Evolutionary conservation across 2,329 filamentous ascomycete genomes (phyloP), one percentile per base, ranked within the genome.

Genomic region (Fusarium sp.): DNA sequence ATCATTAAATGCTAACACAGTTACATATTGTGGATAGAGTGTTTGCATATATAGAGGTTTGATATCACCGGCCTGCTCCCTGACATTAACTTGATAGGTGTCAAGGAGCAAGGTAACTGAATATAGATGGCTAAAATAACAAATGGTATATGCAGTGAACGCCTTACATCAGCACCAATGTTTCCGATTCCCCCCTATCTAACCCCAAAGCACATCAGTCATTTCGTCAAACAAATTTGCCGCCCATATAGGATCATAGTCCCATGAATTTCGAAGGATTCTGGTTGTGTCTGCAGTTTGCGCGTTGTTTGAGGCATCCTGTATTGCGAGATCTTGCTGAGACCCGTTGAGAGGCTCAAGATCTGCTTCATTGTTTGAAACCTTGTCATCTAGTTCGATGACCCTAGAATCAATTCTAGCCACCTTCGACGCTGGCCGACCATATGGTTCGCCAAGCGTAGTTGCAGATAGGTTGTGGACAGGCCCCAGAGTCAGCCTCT

Each of bases 221-320:
- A 56, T 61, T 11, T 56, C 59, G n/a, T 61, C 59, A 56, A 56
- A 61, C 13, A 56, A 31, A 36, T 56, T 47, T 28, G 50, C 51
- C 13, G 59, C 59, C 43, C 43, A 56, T 15, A 56, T 55, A 2
- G 51, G 51, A 23, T 61, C 41, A 30, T 56, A 61, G 7, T 56
- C 43, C 59, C 51, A 50, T 18, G 43, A 61, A n/a, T 8, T 46
- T 9, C 40, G 41, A 10, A 40, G 37, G 8, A 48, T 10, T 12
- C 31, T 40, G 7, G 28, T 23, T 36, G 34, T 23, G 3, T 31
- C 31, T 28, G 12, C 31, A 18, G 39, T 23, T 13, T 41, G 46
- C 15, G 16, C 16, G 11, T 27, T 40, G 31, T 15, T 16, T 41
- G 18, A 9, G 31, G 16, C 40, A 44, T 53, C 47, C 10, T 37